Percentiles rank a stretch among this genome's conserved stretches.
Conservation (phyloP, 257 asterid genomes). For the Eustoma russellianum region DNA sequence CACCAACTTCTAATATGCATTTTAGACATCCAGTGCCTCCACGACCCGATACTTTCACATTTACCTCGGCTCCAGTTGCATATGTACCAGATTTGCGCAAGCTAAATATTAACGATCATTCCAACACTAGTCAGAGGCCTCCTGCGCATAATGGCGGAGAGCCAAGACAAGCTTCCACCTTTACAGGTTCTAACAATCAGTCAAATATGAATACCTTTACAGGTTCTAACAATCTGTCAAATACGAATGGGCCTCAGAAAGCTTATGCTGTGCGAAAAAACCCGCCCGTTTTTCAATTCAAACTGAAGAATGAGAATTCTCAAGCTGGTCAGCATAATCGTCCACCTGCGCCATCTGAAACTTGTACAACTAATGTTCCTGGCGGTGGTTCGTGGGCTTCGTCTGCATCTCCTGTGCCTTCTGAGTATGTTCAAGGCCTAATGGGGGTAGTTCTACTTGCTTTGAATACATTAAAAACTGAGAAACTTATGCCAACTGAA, state of each 20-base stretch:
- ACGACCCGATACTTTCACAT: slow-evolving; percentile 24
- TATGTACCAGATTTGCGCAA: slow-evolving; percentile 29
- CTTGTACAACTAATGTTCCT: slow-evolving; percentile 23
- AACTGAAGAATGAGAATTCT: slow-evolving; percentile 30
- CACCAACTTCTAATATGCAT: slow-evolving; percentile 18
- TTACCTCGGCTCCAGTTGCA: slow-evolving; percentile 19
- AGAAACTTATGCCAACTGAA: slow-evolving; percentile 81
- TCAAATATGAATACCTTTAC: slow-evolving; percentile 9
- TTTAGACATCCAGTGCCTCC: slow-evolving; percentile 15
- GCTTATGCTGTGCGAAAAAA: slow-evolving; percentile 22
- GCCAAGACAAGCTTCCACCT: slow-evolving; percentile 39
- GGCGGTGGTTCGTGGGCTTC: slow-evolving; percentile 53
- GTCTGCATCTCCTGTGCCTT: slow-evolving; percentile 59
- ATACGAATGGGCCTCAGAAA: too few relatives aligned
- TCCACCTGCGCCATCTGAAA: slow-evolving; percentile 19
- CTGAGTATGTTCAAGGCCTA: slow-evolving; percentile 66
- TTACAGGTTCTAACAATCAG: slow-evolving; percentile 28
- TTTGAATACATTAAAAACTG: slow-evolving; percentile 66
- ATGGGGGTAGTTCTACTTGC: slow-evolving; percentile 74
- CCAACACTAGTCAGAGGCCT: slow-evolving; percentile 22
- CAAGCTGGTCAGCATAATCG: slow-evolving; percentile 29
- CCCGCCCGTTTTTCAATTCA: slow-evolving; percentile 25
- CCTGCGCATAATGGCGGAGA: slow-evolving; percentile 28
- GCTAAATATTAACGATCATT: slow-evolving; percentile 22
- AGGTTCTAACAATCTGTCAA: too few relatives aligned